These are phyloP conservation scores for Fusarium continuum DNA, from an alignment of 2,329 filamentous ascomycete species.

Conservation along the genomic window DNA sequence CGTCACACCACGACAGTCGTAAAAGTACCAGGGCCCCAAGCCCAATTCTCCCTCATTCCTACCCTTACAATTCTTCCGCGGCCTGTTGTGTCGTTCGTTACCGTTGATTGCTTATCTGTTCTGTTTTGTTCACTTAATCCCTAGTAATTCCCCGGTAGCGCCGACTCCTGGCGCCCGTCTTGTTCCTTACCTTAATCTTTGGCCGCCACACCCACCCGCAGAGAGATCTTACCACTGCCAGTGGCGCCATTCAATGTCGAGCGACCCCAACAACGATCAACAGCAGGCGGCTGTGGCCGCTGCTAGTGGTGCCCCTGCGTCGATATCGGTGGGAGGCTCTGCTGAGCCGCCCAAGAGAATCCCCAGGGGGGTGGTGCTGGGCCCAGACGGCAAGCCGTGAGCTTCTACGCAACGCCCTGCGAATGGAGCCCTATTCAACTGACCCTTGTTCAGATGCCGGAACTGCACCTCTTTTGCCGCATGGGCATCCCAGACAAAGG, in stretches of 20 bases:
- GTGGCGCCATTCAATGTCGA: slow-evolving; percentile 42
- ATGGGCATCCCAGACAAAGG: slow-evolving; percentile 64
- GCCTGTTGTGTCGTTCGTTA: neutral
- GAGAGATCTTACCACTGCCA: slow-evolving; percentile 20
- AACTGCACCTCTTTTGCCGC: slow-evolving; percentile 47
- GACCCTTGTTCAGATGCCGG: slow-evolving; percentile 45
- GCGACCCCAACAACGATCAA: slow-evolving; percentile 36
- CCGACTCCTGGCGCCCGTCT: slow-evolving; percentile 10
- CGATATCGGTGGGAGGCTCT: slow-evolving; percentile 32
- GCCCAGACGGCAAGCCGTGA: slow-evolving; percentile 86
- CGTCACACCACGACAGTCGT: slow-evolving; percentile 32
- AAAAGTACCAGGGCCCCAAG: slow-evolving; percentile 2
- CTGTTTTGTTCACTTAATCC: neutral
- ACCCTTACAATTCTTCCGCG: slow-evolving; percentile 3
- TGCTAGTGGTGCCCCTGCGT: slow-evolving; percentile 30
- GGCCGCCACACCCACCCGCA: slow-evolving; percentile 7
- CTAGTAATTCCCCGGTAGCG: slow-evolving; percentile 6
- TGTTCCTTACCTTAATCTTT: slow-evolving; percentile 12
- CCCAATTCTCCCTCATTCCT: slow-evolving; percentile 1
- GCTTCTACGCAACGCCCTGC: slow-evolving; percentile 46
- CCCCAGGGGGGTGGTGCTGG: slow-evolving; percentile 77
- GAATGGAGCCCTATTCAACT: slow-evolving; percentile 22
- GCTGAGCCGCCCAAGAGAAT: slow-evolving; percentile 61
- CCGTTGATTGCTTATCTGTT: neutral
- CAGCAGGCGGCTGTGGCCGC: slow-evolving; percentile 35